Percentiles rank a stretch among this genome's conserved stretches.
Evolutionary conservation across 2,329 filamentous ascomycete species (phyloP).

Genomic region (Lachnellula hyalina): DNA sequence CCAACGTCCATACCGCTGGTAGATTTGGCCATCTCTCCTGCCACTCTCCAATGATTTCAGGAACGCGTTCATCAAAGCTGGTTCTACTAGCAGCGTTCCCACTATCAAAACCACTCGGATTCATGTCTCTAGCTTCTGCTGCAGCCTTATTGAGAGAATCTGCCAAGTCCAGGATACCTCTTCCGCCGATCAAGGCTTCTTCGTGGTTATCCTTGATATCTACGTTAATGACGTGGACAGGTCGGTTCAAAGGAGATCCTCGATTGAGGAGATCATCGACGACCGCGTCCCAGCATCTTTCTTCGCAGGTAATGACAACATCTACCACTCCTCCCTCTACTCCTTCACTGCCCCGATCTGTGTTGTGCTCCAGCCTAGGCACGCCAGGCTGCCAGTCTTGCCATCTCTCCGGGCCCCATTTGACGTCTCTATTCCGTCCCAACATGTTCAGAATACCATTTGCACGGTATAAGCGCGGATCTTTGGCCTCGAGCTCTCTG

Average conservation of each 20-base stretch:
- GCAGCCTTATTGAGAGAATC: constrained; percentile 78
- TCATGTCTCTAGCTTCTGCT: constrained; percentile 64
- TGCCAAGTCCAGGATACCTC: constrained; percentile 87
- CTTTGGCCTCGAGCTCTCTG: constrained; percentile 81
- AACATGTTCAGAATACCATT: constrained; percentile 97
- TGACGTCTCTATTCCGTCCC: constrained; percentile 82
- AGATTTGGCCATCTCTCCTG: constrained; percentile 91
- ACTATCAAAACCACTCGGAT: constrained; percentile 61
- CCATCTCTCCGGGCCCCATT: constrained; percentile 95
- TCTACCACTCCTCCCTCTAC: constrained; percentile 88
- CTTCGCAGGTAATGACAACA: constrained; percentile 94
- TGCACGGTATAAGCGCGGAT: constrained; percentile 77
- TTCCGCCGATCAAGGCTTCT: constrained; percentile 84
- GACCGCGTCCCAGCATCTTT: constrained; percentile 96
- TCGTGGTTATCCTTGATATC: constrained; percentile 99
- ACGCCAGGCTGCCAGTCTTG: constrained; percentile 93
- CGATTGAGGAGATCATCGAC: constrained; percentile 86
- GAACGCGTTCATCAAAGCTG: constrained; percentile 88
- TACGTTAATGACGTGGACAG: constrained; percentile 96
- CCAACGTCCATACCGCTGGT: constrained; percentile 88
- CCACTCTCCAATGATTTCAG: constrained; percentile 87
- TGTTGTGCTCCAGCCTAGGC: constrained; percentile 70
- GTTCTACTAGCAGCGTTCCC: constrained; percentile 61
- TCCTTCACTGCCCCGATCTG: constrained; percentile 72
- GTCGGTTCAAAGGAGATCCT: constrained; percentile 80